Evolutionary conservation across 2,329 filamentous ascomycete genomes (phyloP).

Genomic region (Coniochaeta sp.): DNA sequence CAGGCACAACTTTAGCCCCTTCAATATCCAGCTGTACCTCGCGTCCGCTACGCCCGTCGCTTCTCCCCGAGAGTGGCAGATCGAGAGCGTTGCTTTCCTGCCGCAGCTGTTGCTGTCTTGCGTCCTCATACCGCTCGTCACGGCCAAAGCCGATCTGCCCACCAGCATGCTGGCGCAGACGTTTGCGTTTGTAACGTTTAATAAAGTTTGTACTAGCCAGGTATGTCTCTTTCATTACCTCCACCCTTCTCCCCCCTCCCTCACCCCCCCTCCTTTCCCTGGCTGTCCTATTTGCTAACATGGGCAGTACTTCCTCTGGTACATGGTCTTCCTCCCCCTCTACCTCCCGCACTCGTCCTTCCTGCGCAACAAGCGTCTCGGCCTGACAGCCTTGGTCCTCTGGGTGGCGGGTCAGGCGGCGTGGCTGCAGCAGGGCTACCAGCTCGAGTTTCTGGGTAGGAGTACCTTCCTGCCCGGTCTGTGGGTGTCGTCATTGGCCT

Average conservation of each 20-base stretch:
- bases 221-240: constrained; percentile 40
- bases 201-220: constrained; percentile 98
- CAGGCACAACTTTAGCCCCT: constrained; percentile 96
- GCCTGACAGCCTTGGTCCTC: constrained; percentile 55
- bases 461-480: constrained; percentile 84
- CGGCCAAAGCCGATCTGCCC: constrained; percentile 77
- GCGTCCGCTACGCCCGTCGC: constrained; percentile 54
- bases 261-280: not conserved
- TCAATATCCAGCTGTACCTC: constrained; percentile 86
- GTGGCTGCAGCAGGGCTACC: constrained; percentile 71
- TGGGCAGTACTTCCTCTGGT: constrained; percentile 91
- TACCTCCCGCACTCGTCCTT: constrained; percentile 80
- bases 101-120: constrained; percentile 81
- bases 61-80: constrained; percentile 26
- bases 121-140: constrained; percentile 58
- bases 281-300: constrained; percentile 9
- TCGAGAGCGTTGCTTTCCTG: constrained; percentile 80
- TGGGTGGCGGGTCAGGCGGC: constrained; percentile 73
- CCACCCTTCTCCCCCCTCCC: no score
- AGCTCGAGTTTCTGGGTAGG: constrained; percentile 70
- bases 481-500: constrained; percentile 66
- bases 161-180: constrained; percentile 89
- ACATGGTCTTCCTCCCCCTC: constrained; percentile 86
- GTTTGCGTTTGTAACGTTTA: constrained; percentile 94
- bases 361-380: constrained; percentile 50